A percentile compares a stretch with the other conserved stretches of the same genome.
Conservation (phyloP, 768 basidiomycete genomes). For the Pulveroboletus sp. region DNA sequence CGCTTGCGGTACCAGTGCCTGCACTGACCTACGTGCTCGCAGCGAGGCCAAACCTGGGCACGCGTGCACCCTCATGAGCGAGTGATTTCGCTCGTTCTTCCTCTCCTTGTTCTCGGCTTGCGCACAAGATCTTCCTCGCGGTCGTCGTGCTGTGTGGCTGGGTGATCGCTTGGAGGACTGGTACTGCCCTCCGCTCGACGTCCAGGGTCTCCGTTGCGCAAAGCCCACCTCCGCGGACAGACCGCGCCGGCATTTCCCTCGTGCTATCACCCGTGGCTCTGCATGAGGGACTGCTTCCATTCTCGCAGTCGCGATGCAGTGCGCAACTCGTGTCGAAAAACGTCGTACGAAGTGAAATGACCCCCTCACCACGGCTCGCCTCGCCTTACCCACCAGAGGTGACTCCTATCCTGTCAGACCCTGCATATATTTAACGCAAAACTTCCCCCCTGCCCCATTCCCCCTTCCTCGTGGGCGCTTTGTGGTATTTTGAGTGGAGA, state of each 20-base stretch:
- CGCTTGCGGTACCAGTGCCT: not conserved
- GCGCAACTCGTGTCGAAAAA: slow-evolving; percentile 4
- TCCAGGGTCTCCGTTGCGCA: not conserved
- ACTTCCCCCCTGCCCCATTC: not conserved
- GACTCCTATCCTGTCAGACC: slow-evolving; percentile 6
- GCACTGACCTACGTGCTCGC: slow-evolving; percentile 12
- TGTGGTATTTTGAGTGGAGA: slow-evolving; percentile 1
- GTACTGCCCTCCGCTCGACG: not conserved
- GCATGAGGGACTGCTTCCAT: slow-evolving; percentile 18
- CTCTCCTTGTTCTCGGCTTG: not conserved
- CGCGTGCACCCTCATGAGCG: not conserved
- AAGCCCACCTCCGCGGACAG: slow-evolving; percentile 3
- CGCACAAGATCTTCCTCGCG: not conserved
- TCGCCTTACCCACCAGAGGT: slow-evolving; percentile 6
- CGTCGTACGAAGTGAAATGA: not conserved
- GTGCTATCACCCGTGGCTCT: not conserved
- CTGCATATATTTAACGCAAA: slow-evolving; percentile 16
- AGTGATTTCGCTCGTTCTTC: not conserved
- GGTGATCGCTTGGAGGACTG: not conserved
- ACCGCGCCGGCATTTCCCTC: not conserved
- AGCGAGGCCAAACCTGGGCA: slow-evolving; percentile 7
- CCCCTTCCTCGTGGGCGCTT: slow-evolving; percentile 11
- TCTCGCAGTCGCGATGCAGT: slow-evolving; percentile 16
- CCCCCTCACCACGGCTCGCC: slow-evolving; percentile 14
- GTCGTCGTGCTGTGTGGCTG: too few species aligned